Evolutionary conservation across 2,329 filamentous ascomycete genomes (phyloP).

Genomic region (Ceratocystis destructans): DNA sequence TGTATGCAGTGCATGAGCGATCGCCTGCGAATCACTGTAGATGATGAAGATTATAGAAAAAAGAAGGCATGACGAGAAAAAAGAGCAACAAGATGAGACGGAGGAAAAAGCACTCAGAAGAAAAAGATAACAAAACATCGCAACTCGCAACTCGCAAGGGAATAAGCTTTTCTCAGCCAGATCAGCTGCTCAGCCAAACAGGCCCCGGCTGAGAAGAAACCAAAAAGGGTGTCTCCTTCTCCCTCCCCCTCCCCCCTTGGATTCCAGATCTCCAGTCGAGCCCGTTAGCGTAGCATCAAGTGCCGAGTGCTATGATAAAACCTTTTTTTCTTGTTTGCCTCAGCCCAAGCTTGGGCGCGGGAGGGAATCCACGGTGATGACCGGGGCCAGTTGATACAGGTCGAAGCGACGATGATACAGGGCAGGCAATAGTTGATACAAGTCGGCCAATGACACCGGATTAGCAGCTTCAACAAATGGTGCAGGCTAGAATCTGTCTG

Average conservation of each 20-base stretch:
- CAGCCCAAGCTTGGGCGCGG: too few species aligned
- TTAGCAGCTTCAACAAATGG: too few species aligned
- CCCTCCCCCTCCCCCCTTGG: neutral
- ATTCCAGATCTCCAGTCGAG: neutral
- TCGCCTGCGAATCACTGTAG: slow-evolving; percentile 1
- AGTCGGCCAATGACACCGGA: too few species aligned
- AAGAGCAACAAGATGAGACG: slow-evolving; percentile 14
- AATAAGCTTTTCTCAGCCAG: neutral
- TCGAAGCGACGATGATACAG: too few species aligned
- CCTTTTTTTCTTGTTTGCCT: neutral
- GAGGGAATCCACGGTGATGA: too few species aligned
- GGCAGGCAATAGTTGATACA: too few species aligned
- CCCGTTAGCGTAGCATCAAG: neutral
- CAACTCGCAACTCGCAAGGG: too few species aligned
- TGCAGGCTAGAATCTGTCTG: too few species aligned
- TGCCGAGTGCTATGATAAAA: neutral
- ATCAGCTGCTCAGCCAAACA: neutral
- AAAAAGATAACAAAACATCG: neutral
- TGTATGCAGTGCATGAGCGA: neutral
- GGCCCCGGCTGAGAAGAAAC: neutral
- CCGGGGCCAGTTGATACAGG: too few species aligned
- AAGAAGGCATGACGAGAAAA: slow-evolving; percentile 6
- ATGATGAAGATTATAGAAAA: neutral
- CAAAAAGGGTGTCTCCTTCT: neutral
- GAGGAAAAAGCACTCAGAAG: slow-evolving; percentile 15